Conservation (phyloP, 2,329 filamentous ascomycete genomes). For the Colletotrichum aenigma region DNA sequence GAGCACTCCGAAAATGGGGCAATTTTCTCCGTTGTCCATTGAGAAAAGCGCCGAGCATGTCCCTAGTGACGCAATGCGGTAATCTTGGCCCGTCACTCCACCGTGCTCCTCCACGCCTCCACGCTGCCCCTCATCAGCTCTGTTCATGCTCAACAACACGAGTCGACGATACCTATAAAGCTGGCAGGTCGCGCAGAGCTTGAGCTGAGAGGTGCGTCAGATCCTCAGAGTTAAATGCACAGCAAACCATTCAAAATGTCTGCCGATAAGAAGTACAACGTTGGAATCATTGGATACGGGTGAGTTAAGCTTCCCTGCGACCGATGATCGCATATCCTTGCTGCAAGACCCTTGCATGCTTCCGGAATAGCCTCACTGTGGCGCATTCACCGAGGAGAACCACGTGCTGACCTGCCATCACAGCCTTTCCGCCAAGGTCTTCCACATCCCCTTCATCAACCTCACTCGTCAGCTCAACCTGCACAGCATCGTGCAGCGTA, state of each 20-base stretch:
- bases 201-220: not conserved
- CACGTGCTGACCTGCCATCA: slow-evolving; percentile 14
- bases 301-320: slow-evolving; percentile 30
- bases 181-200: not conserved
- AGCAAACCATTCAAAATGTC: not conserved
- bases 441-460: slow-evolving; percentile 81
- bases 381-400: not conserved
- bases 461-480: slow-evolving; percentile 69
- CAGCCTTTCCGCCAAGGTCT: slow-evolving; percentile 73
- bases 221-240: not conserved
- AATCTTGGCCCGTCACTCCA: slow-evolving; percentile 12
- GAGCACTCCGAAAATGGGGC: slow-evolving; percentile 4
- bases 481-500: slow-evolving; percentile 78
- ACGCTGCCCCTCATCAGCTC: slow-evolving; percentile 4
- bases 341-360: not conserved
- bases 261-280: slow-evolving; percentile 47
- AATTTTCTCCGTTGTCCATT: slow-evolving; percentile 8
- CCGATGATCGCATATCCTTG: not conserved
- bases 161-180: slow-evolving; percentile 9
- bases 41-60: slow-evolving; percentile 16
- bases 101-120: not conserved
- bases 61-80: slow-evolving; percentile 15
- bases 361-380: not conserved
- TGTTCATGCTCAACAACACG: not conserved
- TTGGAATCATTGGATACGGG: slow-evolving; percentile 58